Conservation (phyloP, 768 basidiomycete genomes). For the Suillus spraguei region DNA sequence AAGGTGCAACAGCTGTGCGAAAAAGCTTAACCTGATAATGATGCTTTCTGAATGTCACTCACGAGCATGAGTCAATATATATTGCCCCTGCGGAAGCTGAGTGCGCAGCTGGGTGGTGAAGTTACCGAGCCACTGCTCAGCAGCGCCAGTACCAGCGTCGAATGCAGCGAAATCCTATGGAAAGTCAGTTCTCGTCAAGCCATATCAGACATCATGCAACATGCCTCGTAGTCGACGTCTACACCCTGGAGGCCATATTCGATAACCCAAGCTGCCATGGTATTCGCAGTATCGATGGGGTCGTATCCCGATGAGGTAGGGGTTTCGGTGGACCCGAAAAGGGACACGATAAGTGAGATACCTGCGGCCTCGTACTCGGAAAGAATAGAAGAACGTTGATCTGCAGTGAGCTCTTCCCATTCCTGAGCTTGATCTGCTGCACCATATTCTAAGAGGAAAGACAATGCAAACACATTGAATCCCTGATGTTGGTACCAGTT, state of each 20-base stretch:
- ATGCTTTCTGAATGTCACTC: conserved; percentile 12
- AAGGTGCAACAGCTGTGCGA: conserved; percentile 40
- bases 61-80: conserved; percentile 41
- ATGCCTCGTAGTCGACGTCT: conserved; percentile 55
- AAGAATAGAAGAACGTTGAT: conserved; percentile 43
- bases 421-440: conserved; percentile 47
- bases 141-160: conserved; percentile 36
- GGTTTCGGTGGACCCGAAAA: conserved; percentile 44
- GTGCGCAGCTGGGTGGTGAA: conserved; percentile 37
- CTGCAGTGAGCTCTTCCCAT: conserved; percentile 43
- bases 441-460: conserved; percentile 45
- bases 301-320: conserved; percentile 46
- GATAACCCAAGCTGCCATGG: conserved; percentile 48
- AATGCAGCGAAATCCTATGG: conserved; percentile 35
- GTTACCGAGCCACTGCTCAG: conserved; percentile 37
- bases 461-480: conserved; percentile 34
- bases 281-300: conserved; percentile 41
- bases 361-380: conserved; percentile 55
- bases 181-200: conserved; percentile 7
- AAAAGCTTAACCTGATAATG: background rate
- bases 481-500: background rate
- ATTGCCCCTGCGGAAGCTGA: conserved; percentile 34
- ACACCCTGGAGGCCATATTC: conserved; percentile 52
- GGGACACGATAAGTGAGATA: conserved; percentile 59
- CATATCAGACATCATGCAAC: background rate